phyloP scores from a whole-genome alignment of 83 land plant species.

The Picea abies region DNA sequence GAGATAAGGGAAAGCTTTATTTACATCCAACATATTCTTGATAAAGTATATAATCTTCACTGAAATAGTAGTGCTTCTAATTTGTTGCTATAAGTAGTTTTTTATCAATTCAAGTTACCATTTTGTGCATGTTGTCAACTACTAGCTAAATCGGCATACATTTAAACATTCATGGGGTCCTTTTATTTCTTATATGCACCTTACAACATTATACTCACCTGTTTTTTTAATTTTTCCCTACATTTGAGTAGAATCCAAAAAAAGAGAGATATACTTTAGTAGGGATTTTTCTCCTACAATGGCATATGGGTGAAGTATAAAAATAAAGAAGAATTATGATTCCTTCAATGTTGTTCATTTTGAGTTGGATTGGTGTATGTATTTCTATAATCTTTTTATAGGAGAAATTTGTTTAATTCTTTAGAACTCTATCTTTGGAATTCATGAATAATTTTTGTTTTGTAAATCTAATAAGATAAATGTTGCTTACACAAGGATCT shows the following conservation, averaged over 20 bases:
- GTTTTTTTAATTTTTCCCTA: too few species aligned
- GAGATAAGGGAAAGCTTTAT: slow-evolving; percentile 17
- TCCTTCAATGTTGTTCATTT: neutral
- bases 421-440: neutral
- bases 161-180: neutral
- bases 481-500: neutral
- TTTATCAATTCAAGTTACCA: neutral
- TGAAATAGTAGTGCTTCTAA: slow-evolving; percentile 31
- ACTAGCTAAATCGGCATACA: neutral
- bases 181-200: neutral
- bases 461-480: too few species aligned
- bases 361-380: neutral
- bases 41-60: slow-evolving; percentile 21
- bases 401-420: neutral
- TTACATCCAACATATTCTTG: slow-evolving; percentile 15
- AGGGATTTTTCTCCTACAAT: neutral
- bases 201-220: too few species aligned
- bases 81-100: neutral
- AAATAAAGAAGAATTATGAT: neutral
- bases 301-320: neutral
- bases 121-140: neutral
- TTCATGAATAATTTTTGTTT: too few species aligned
- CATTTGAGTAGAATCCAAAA: neutral
- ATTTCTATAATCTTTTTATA: neutral
- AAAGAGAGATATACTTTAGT: neutral